These are phyloP conservation scores for Primulina tabacum DNA, from an alignment of 257 asterid genomes.

Conservation along the genomic window DNA sequence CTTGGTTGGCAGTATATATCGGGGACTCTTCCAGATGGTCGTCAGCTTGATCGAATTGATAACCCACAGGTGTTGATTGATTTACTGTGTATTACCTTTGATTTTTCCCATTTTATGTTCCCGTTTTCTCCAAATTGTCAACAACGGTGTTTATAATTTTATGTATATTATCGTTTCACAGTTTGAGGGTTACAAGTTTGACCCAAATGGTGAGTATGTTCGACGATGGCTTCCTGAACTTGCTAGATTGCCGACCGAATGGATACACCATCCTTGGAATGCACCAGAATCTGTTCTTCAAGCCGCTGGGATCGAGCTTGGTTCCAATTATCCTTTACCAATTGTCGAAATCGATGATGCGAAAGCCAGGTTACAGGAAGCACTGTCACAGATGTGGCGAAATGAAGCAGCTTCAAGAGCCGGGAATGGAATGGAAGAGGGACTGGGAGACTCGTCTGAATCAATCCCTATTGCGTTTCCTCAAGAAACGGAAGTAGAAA, in stretches of 20 bases:
- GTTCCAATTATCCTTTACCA: constrained; percentile 86
- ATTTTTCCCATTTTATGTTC: not conserved
- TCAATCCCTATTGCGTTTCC: constrained; percentile 68
- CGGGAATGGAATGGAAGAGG: constrained; percentile 82
- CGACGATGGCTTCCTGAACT: constrained; percentile 98
- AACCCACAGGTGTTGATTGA: constrained; percentile 69
- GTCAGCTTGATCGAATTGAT: constrained; percentile 80
- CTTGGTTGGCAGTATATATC: constrained; percentile 97
- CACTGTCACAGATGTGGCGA: constrained; percentile 84
- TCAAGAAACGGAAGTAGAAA: constrained; percentile 55
- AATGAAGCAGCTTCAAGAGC: constrained; percentile 59
- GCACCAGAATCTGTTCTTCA: constrained; percentile 85
- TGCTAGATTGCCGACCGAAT: constrained; percentile 77
- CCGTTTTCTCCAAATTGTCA: not conserved
- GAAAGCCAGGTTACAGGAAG: constrained; percentile 60
- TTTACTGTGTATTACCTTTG: not conserved
- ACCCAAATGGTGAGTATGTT: constrained; percentile 91
- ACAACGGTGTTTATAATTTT: no score
- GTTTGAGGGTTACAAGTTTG: constrained; percentile 86
- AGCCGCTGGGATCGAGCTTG: constrained; percentile 94
- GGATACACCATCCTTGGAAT: constrained; percentile 96
- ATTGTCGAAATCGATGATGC: constrained; percentile 72
- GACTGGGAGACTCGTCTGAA: constrained; percentile 89
- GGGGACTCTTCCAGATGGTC: constrained; percentile 85
- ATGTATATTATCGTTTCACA: constrained; percentile 26